Evolutionary conservation across 176 grass and related monocot genomes (phyloP).

Genomic region (Pontederia crassipes): DNA sequence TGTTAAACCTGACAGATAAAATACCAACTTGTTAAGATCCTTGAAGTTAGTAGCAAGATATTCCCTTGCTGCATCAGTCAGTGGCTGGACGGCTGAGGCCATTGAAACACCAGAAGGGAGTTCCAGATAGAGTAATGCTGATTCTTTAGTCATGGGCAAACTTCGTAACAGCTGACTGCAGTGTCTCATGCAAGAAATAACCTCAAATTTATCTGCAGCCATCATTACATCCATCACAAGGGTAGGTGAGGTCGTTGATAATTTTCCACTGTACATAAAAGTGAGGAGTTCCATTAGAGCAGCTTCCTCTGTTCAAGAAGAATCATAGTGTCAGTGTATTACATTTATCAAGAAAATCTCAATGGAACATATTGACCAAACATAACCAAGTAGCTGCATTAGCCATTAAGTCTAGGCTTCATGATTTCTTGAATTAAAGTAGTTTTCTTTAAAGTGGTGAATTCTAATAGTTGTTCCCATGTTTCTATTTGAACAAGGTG

Average conservation of each 20-base stretch:
- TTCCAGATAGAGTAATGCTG: slow-evolving; percentile 7
- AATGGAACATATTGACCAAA: background rate
- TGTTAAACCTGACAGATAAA: background rate
- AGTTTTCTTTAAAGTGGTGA: too few relatives aligned
- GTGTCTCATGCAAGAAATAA: slow-evolving; percentile 7
- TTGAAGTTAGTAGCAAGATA: slow-evolving; percentile 11
- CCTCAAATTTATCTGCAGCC: slow-evolving; percentile 19
- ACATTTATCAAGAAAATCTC: background rate
- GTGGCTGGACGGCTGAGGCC: slow-evolving; percentile 4
- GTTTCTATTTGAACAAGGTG: too few relatives aligned
- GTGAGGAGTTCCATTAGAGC: slow-evolving; percentile 12
- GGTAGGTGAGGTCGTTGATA: slow-evolving; percentile 6
- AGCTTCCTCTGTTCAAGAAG: slow-evolving; percentile 17
- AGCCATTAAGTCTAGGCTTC: too few relatives aligned
- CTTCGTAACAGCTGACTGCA: slow-evolving; percentile 7
- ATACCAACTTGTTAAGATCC: slow-evolving; percentile 8
- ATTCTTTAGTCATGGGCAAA: slow-evolving; percentile 9
- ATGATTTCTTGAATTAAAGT: too few relatives aligned
- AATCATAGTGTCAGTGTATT: too few relatives aligned
- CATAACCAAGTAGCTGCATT: background rate
- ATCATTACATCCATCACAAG: slow-evolving; percentile 14
- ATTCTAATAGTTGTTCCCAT: too few relatives aligned
- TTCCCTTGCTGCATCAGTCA: slow-evolving; percentile 12
- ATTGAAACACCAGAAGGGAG: slow-evolving; percentile 3
- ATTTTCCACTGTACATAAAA: slow-evolving; percentile 23